phyloP scores from a whole-genome alignment of 768 basidiomycete genomes.

The Leccinum incarnatum region DNA sequence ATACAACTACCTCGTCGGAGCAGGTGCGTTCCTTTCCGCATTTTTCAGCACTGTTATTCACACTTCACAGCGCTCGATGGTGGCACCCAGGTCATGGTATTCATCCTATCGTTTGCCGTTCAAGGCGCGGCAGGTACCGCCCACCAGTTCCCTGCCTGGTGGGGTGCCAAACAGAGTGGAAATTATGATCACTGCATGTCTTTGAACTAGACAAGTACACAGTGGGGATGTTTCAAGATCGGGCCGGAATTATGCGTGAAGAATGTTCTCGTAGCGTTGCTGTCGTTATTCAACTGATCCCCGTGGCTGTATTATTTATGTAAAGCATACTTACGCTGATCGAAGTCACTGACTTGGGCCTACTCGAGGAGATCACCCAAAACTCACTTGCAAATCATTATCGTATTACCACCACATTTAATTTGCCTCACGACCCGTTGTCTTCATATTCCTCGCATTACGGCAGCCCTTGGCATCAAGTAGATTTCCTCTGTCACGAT shows the following conservation, averaged over 20 bases:
- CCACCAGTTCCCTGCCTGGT: constrained; percentile 55
- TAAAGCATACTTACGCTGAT: neutral
- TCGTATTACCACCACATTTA: too few relatives aligned
- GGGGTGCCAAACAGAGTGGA: constrained; percentile 55
- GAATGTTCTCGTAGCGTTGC: neutral
- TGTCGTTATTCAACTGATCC: neutral
- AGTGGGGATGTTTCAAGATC: neutral
- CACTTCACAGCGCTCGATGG: constrained; percentile 32
- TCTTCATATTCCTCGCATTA: too few relatives aligned
- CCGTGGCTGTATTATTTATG: neutral
- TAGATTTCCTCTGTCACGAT: too few relatives aligned
- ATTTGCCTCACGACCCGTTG: too few relatives aligned
- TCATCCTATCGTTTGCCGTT: constrained; percentile 49
- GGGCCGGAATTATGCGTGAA: too few relatives aligned
- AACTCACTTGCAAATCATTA: too few relatives aligned
- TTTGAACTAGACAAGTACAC: constrained; percentile 1
- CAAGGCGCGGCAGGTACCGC: constrained; percentile 49
- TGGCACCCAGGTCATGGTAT: constrained; percentile 51
- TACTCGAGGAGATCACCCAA: too few relatives aligned
- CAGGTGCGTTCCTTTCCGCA: constrained; percentile 32
- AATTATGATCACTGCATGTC: constrained; percentile 32
- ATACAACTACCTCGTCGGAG: constrained; percentile 39
- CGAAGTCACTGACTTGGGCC: too few relatives aligned
- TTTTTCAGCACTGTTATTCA: neutral
- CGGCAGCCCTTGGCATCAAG: too few relatives aligned